Evolutionary conservation across 2,329 filamentous ascomycete species (phyloP), one percentile per base, ranked within the genome.

Genomic region (Penicillium sp.): DNA sequence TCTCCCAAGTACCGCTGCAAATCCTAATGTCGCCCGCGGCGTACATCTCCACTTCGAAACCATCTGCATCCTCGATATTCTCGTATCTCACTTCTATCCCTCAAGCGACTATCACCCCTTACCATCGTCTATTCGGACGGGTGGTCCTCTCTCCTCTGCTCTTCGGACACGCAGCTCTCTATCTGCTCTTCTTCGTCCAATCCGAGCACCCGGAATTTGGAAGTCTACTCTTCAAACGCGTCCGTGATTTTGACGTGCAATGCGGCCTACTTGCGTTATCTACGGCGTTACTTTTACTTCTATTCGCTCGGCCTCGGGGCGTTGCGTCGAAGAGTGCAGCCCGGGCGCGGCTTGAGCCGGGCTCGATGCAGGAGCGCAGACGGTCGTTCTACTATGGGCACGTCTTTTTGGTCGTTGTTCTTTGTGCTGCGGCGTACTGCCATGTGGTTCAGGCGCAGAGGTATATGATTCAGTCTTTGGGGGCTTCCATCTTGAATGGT

Each of bases 1-100:
- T 83, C 5, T 86, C 84, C 8, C 85, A 87, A 61, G 67, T 84
- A 1, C 85, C 85, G 1, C 67, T 86, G 2, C 83, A 86, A 51
- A 83, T 85, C 52, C 74, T 86, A 6, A 77, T 87, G 54, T 71
- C 76, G 6, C 69, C 75, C 5, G 71, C 63, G 19, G 67, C 69
- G 26, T 72, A 75, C 40, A 59, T 71, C 29, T 67, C 62, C 24
- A 72, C 80, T 14, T 73, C 81, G 52, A 79, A 79, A 49, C 76
- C 79, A 7, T 72, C 77, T 4, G 61, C 70, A 7, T 64, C 70
- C 11, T 83, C 80, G 48, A 77, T 81, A 1, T 63, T 85, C 13
- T 80, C 81, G 44, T 68, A 78, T 19, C 67, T 85, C 13, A 83
- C 82, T 1, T 75, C 79, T 2, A 70, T 81, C 11, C 79, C 81